Evolutionary conservation across 441 rosid genomes (phyloP), one percentile per base, ranked within the genome.

Genomic region (Mallotus japonicus): DNA sequence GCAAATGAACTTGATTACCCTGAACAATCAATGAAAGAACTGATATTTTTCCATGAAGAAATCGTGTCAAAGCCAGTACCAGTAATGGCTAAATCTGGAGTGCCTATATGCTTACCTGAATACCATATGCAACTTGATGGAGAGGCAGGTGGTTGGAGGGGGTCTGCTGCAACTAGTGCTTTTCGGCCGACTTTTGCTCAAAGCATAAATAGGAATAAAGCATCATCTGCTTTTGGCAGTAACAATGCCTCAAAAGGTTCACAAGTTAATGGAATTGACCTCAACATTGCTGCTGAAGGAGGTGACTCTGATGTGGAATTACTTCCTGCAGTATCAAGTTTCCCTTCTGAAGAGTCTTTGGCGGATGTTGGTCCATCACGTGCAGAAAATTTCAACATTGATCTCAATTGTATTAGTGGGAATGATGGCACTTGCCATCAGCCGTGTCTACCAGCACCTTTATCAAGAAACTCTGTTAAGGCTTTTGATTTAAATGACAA

Each of bases 101-200:
- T 57, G 19, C 63, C 65, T 9, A 56, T 70, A 42, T 59, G 73
- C 40, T 70, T 70, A 42, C 65, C 65, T 42, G 44, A 20, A 44
- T 61, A 15, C 16, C 14, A 46, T 70, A 34, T 70, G 15, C 55
- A 70, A 58, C 55, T 58, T 58, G 73, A 70, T 58, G 64, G 64
- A 5, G 15, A 22, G 16, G 54, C 55, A 20, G 42, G 40, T 15
- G 54, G 64, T 22, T 70, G 73, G 65, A 70, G 51, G 73, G 73
- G 73, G 44, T 57, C 64, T 58, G 62, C 73, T 42, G 62, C 73
- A 42, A 70, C 64, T 70, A 57, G 73, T 70, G 73, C 73, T 42
- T 70, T 70, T 15, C 54, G 56, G 15, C 42, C 65, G 15, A 59
- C 63, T 70, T 57, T 42, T 6, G 42, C 65, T 57, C 24, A 47